phyloP scores from a whole-genome alignment of 1,284 basidiomycete species.

The Athelia psychrophila region DNA sequence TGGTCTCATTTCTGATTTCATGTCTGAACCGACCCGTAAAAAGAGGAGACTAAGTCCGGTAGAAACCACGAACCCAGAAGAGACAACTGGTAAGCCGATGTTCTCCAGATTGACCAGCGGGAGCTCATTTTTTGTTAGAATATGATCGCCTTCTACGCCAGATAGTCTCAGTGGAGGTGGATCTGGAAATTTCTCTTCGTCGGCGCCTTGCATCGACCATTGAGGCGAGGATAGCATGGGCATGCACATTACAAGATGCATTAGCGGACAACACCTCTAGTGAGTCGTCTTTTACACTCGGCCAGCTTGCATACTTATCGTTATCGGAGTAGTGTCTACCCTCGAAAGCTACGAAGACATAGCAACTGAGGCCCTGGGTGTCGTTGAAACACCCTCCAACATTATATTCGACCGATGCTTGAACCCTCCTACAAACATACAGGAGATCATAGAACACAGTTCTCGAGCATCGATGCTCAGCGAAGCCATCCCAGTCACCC shows the following conservation, averaged over 20 bases:
- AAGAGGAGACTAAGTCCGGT: too few species aligned
- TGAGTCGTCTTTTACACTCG: constrained; percentile 9
- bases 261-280: constrained; percentile 31
- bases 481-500: constrained; percentile 1
- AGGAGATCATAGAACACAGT: constrained; percentile 12
- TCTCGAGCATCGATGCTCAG: constrained; percentile 10
- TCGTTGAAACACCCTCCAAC: constrained; percentile 50
- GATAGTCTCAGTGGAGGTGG: constrained; percentile 41
- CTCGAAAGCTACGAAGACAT: constrained; percentile 29
- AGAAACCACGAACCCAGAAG: too few species aligned
- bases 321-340: background rate
- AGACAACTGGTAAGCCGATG: too few species aligned
- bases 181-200: constrained; percentile 62
- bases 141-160: too few species aligned
- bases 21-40: too few species aligned
- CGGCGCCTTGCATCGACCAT: constrained; percentile 52
- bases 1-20: too few species aligned
- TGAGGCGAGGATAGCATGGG: constrained; percentile 67
- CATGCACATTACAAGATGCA: constrained; percentile 51
- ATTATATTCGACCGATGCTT: constrained; percentile 46
- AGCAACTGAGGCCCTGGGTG: constrained; percentile 54
- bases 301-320: constrained; percentile 29
- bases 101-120: too few species aligned
- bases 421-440: constrained; percentile 16
- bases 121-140: too few species aligned